Evolutionary conservation across 2,329 filamentous ascomycete genomes (phyloP).

Genomic region (Pseudogymnoascus sp.): DNA sequence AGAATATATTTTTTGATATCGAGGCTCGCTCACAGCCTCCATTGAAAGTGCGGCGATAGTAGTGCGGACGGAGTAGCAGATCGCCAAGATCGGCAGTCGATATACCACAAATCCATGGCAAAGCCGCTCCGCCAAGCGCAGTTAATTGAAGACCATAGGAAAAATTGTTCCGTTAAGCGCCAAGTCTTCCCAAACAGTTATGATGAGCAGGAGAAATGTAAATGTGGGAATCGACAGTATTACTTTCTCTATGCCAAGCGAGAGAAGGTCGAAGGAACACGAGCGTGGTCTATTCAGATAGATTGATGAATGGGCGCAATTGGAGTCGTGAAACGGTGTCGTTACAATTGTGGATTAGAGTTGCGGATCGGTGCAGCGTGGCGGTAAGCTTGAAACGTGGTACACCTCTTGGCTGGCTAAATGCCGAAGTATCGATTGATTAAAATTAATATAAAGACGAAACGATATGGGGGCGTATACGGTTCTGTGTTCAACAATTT

Average conservation of each 20-base stretch:
- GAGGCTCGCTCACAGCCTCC: background rate
- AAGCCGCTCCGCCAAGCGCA: background rate
- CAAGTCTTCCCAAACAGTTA: background rate
- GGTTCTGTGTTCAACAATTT: background rate
- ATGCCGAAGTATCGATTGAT: background rate
- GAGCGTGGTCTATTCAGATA: background rate
- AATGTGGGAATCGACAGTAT: background rate
- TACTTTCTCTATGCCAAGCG: background rate
- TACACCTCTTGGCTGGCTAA: background rate
- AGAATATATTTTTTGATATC: constrained; percentile 7
- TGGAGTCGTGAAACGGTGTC: background rate
- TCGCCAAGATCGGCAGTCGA: constrained; percentile 4
- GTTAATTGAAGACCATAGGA: background rate
- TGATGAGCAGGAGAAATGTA: constrained; percentile 3
- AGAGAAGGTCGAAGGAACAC: background rate
- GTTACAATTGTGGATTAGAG: constrained; percentile 8
- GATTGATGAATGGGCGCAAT: background rate
- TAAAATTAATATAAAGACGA: constrained; percentile 5
- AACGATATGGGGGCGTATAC: background rate
- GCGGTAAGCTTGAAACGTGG: background rate
- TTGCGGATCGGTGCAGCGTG: background rate
- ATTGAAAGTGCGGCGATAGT: background rate
- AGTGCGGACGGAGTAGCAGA: background rate
- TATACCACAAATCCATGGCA: background rate
- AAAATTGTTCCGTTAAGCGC: background rate